Evolutionary conservation across 129 eudicot genomes (phyloP).

Genomic region (Deinandra increscens): DNA sequence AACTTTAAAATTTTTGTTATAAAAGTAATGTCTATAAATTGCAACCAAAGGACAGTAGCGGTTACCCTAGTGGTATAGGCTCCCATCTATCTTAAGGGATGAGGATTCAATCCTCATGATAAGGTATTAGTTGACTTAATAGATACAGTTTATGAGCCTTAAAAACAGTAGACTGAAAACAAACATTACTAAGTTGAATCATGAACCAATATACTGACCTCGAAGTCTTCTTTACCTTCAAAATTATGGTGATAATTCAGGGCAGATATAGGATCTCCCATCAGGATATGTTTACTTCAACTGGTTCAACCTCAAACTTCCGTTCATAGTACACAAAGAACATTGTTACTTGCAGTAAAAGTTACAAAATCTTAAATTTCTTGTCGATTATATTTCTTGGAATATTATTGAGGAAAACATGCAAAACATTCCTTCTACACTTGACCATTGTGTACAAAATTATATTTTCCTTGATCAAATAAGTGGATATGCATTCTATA

Average conservation of each 20-base stretch:
- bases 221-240: no score
- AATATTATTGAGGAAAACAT: background rate
- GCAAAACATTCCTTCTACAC: constrained; percentile 5
- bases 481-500: constrained; percentile 97
- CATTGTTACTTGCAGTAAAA: constrained; percentile 76
- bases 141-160: no score
- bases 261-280: constrained; percentile 66
- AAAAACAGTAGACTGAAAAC: no score
- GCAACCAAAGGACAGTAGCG: no score
- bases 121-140: no score
- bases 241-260: constrained; percentile 77
- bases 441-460: constrained; percentile 90
- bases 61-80: no score
- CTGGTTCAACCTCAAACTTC: constrained; percentile 96
- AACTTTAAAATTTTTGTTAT: no score
- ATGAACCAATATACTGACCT: no score
- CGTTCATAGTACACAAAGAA: constrained; percentile 77
- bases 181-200: no score
- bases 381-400: constrained; percentile 8
- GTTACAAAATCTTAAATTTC: constrained; percentile 13
- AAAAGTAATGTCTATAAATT: no score
- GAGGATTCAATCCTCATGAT: no score
- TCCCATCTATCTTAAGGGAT: no score
- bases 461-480: constrained; percentile 88
- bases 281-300: constrained; percentile 65